Percentiles rank a stretch among this genome's conserved stretches.
These are phyloP conservation scores for Phytophthora sansomeana DNA, from an alignment of 352 stramenopile genomes.

Conservation along the genomic window DNA sequence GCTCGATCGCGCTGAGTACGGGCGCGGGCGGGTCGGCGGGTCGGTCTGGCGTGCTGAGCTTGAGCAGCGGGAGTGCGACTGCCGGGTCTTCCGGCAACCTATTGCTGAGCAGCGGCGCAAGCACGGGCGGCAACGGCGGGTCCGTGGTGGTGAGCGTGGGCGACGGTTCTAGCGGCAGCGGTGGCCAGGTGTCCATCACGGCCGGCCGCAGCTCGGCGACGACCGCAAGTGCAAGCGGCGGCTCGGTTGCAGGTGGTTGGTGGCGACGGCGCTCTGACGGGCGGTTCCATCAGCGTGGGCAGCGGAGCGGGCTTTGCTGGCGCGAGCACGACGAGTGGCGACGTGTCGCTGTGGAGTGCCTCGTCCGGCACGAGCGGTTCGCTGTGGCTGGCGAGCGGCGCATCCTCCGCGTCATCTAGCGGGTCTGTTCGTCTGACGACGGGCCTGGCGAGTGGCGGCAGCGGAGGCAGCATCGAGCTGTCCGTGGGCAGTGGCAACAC, in stretches of 20 bases:
- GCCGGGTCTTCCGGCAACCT: constrained; percentile 11
- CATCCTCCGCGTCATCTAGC: constrained; percentile 20
- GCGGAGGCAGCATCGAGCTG: constrained; percentile 33
- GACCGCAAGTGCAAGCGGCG: too few relatives aligned
- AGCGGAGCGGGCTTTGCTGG: neutral
- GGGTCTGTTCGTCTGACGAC: constrained; percentile 18
- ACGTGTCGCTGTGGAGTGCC: too few relatives aligned
- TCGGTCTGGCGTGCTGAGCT: constrained; percentile 6
- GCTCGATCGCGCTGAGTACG: too few relatives aligned
- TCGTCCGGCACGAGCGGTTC: too few relatives aligned
- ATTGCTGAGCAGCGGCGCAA: constrained; percentile 8
- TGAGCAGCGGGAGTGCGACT: constrained; percentile 2
- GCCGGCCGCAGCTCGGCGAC: constrained; percentile 10
- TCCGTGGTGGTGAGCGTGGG: constrained; percentile 21
- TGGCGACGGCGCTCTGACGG: neutral
- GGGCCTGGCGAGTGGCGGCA: too few relatives aligned
- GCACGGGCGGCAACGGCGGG: constrained; percentile 1
- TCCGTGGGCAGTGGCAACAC: constrained; percentile 28
- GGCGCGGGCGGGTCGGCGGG: too few relatives aligned
- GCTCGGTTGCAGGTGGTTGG: constrained; percentile 8
- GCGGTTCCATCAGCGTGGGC: neutral
- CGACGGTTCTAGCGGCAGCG: constrained; percentile 4
- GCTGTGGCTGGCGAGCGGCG: too few relatives aligned
- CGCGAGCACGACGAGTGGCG: too few relatives aligned
- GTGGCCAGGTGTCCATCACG: constrained; percentile 17